These are phyloP conservation scores for Starmerella geochares DNA, from an alignment of 805 yeast species.

Conservation along the genomic window DNA sequence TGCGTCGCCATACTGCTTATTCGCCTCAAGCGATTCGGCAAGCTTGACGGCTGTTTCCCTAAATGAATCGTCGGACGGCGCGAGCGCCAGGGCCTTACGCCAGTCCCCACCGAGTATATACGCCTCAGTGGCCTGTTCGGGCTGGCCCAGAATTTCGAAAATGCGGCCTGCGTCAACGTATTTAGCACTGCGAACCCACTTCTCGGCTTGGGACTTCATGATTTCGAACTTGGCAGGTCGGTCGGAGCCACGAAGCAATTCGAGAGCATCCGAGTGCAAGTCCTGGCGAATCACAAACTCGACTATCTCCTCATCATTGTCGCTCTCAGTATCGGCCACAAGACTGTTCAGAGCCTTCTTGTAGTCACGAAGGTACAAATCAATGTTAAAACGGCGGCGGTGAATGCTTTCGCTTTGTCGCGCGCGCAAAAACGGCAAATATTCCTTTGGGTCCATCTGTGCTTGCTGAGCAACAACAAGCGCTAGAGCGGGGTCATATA, in stretches of 20 bases:
- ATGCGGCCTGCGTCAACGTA: slow-evolving; percentile 70
- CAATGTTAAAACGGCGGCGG: slow-evolving; percentile 66
- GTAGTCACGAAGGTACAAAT: slow-evolving; percentile 59
- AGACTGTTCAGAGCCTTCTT: slow-evolving; percentile 55
- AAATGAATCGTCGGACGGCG: slow-evolving; percentile 28
- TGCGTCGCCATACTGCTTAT: slow-evolving; percentile 60
- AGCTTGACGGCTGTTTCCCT: slow-evolving; percentile 46
- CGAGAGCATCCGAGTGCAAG: slow-evolving; percentile 58
- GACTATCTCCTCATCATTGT: slow-evolving; percentile 43
- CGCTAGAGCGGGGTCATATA: slow-evolving; percentile 73
- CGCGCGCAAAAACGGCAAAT: slow-evolving; percentile 78
- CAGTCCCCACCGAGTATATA: slow-evolving; percentile 65
- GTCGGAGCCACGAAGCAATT: background rate
- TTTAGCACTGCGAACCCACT: slow-evolving; percentile 45
- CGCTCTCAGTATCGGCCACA: slow-evolving; percentile 36
- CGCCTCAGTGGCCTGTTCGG: slow-evolving; percentile 54
- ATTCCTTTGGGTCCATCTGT: slow-evolving; percentile 96
- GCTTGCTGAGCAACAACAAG: slow-evolving; percentile 87
- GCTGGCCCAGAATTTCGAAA: slow-evolving; percentile 56
- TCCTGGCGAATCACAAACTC: slow-evolving; percentile 60
- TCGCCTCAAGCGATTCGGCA: slow-evolving; percentile 47
- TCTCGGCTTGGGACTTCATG: slow-evolving; percentile 51
- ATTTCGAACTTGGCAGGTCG: slow-evolving; percentile 30
- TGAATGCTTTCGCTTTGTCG: slow-evolving; percentile 56
- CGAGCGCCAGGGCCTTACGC: slow-evolving; percentile 68